Percentiles rank a stretch among this genome's conserved stretches.
These are phyloP conservation scores for Phytophthora capsici DNA, from an alignment of 352 stramenopile genomes.

Conservation along the genomic window DNA sequence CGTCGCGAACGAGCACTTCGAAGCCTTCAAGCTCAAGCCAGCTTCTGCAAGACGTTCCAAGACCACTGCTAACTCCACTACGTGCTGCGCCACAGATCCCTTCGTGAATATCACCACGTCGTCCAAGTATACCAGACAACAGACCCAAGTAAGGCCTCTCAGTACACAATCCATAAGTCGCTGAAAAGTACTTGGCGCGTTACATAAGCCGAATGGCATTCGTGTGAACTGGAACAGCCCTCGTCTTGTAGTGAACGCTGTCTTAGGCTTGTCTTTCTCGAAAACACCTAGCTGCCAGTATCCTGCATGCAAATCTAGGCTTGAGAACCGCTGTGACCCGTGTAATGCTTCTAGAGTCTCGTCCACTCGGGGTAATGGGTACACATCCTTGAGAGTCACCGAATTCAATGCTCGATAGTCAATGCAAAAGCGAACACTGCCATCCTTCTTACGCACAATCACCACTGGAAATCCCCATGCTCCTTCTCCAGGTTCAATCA, in stretches of 20 bases:
- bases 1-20: constrained; percentile 28
- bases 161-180: constrained; percentile 35
- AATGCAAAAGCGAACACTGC: constrained; percentile 29
- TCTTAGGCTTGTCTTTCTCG: constrained; percentile 24
- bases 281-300: neutral
- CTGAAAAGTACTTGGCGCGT: constrained; percentile 30
- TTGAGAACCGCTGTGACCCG: too few species aligned
- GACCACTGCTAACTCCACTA: constrained; percentile 26
- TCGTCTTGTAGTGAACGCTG: constrained; percentile 16
- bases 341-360: too few species aligned
- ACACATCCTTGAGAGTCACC: constrained; percentile 17
- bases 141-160: constrained; percentile 22
- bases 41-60: neutral
- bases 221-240: constrained; percentile 23
- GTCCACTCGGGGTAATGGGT: too few species aligned
- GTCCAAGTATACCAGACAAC: constrained; percentile 31
- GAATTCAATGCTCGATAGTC: constrained; percentile 29
- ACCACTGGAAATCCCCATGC: constrained; percentile 34
- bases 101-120: constrained; percentile 37
- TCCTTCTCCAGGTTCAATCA: constrained; percentile 21
- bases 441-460: constrained; percentile 7
- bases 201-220: constrained; percentile 34
- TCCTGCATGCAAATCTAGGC: too few species aligned
- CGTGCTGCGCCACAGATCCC: constrained; percentile 12
- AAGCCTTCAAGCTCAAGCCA: constrained; percentile 20